Evolutionary conservation across 1,284 basidiomycete species (phyloP), one percentile per base, ranked within the genome.

Genomic region (Veloporphyrellus conicus): DNA sequence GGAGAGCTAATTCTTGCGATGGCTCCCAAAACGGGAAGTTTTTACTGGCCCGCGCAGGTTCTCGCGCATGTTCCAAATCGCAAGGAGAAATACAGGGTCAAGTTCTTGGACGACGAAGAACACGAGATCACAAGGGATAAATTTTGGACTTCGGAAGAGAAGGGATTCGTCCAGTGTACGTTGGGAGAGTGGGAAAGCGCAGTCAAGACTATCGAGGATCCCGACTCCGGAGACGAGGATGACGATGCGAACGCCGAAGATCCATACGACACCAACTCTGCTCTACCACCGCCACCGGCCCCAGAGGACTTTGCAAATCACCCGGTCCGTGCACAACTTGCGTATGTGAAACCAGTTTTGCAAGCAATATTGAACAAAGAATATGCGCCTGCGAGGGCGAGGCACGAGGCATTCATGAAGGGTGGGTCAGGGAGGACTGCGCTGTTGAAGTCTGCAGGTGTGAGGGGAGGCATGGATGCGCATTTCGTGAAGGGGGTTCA

Each of bases 41-140:
- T 63, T 19, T 83, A 79, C 55, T 88, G 85, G 85, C 83, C 85
- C 6, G 85, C 81, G 2, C 68, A 70, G 58, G 65, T 88, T 37
- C 58, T 79, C n/a, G 67, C 57, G 3, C 85, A 81, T 56, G 50
- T 78, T 20, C 62, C 62, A 1, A 61, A 34, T 10, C 56, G 60
- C 9, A 67, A 63, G 43, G 67, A 66, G 55, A 68, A 48, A 52
- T 88, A 84, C 59, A 61, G 54, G 25, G 68, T 84, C 11, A 62
- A 69, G 18, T 88, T 77, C 63, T 68, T 84, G 50, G 84, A 87
- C 49, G 71, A 69, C 1, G 68, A 66, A 14, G 50, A 66, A 25
- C 57, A 68, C 35, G 52, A 57, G 1, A 64, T 87, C 19, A 63
- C 74, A 1, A 60, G 74, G 31, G 68, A 71, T 35, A 72, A 67